These are phyloP conservation scores for Malania oleifera DNA, from an alignment of 164 flowering plant species.

Conservation along the genomic window DNA sequence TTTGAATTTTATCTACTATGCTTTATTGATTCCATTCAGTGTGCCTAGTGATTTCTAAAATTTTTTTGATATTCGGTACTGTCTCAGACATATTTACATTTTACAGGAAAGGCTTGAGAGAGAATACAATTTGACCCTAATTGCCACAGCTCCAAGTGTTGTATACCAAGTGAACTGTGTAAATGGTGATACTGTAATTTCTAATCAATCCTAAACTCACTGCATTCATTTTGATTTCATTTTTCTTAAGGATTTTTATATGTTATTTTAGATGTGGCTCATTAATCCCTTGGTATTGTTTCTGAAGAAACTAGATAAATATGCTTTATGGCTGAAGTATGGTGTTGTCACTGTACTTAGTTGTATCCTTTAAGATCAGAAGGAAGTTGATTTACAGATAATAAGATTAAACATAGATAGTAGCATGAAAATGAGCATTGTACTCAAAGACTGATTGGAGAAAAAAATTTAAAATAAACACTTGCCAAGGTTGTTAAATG, in stretches of 20 bases:
- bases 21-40: neutral
- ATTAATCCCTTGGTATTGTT: no score
- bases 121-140: conserved; percentile 78
- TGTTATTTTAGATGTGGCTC: neutral
- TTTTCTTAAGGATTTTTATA: neutral
- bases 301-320: no score
- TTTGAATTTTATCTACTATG: neutral
- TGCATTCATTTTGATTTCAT: neutral
- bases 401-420: neutral
- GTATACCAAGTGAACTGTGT: conserved; percentile 80
- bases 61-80: neutral
- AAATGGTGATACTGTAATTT: conserved; percentile 89
- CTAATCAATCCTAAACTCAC: conserved; percentile 33
- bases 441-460: neutral
- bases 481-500: no score
- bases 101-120: conserved; percentile 99
- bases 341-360: no score
- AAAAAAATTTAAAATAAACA: neutral
- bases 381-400: neutral
- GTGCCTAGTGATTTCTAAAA: neutral
- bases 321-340: no score
- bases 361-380: neutral
- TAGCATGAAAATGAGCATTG: neutral
- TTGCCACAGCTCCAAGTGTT: conserved; percentile 98
- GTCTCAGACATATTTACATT: conserved; percentile 3